Evolutionary conservation across 2,329 filamentous ascomycete genomes (phyloP), one percentile per base, ranked within the genome.

Genomic region (Fonsecaea pedrosoi): DNA sequence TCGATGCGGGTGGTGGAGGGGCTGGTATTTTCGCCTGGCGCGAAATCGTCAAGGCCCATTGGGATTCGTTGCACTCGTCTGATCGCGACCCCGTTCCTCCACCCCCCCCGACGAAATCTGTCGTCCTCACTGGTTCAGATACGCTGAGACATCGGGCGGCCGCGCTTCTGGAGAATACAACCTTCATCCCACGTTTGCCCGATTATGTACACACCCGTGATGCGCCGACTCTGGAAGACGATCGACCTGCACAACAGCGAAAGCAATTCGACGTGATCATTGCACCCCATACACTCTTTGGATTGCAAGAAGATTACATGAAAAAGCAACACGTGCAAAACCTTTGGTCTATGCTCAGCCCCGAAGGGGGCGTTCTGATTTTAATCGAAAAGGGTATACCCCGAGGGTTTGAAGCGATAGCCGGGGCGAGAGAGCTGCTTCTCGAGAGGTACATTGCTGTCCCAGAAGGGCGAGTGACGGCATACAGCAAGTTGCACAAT

Each of bases 201-300:
- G 92, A 98, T 74, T 93, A 94, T 70, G 79, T 92, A 32, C 89
- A 89, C 65, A 86, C 86, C 57, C 82, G 85, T 9, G 84, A 86
- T 18, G 81, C 82, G 65, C 84, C 80, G 4, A 82, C 85, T 40
- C 76, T 92, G 4, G 86, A 92, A 64, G 86, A 86, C 21, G 82
- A 85, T 21, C 73, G 80, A 55, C 71, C 75, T 8, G 78, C 81
- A 35, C 83, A 85, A 18, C 82, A 85, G 2, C 86, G 90, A 67
- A 97, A 98, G 79, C 86, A 87, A 53, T 97, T 90, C 77, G 95
- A 99, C 75, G 80, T 99, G 4, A 92, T 99, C 72, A 89, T 99
- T 70, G 94, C 93, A 0, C 92, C 93, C 1, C 92, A 99, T 75
- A 85, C 89, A 3, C 83, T 99, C 25, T 89, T 96, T 78, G 86